Evolutionary conservation across 2,329 filamentous ascomycete genomes (phyloP).

Genomic region (Juglanconis oblonga): DNA sequence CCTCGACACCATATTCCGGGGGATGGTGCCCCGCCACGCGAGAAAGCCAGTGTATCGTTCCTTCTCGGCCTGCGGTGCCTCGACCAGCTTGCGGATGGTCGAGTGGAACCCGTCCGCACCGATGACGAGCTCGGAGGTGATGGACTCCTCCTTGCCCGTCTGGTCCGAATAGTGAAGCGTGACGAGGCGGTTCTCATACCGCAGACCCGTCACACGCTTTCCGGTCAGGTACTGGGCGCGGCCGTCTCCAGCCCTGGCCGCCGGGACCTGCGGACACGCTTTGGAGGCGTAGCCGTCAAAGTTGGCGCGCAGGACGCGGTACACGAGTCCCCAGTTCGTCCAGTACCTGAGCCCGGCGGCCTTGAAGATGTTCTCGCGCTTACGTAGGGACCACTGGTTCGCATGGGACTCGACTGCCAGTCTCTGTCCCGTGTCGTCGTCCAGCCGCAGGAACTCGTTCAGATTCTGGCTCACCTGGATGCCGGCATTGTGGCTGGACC

Average conservation of each 20-base stretch:
- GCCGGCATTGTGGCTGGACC: constrained; percentile 39
- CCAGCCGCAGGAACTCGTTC: constrained; percentile 30
- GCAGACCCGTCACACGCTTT: constrained; percentile 21
- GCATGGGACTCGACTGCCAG: constrained; percentile 11
- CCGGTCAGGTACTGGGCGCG: constrained; percentile 22
- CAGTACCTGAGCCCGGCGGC: constrained; percentile 26
- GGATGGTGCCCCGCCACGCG: constrained; percentile 26
- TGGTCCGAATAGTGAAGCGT: constrained; percentile 24
- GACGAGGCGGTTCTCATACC: constrained; percentile 14
- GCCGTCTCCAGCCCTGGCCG: constrained; percentile 19
- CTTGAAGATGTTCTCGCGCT: constrained; percentile 9
- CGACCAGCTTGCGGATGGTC: constrained; percentile 25
- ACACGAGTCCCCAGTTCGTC: constrained; percentile 40
- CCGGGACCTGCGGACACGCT: constrained; percentile 23
- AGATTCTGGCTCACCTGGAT: constrained; percentile 34
- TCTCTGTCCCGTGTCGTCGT: constrained; percentile 29
- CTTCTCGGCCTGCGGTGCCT: constrained; percentile 11
- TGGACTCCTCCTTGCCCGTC: constrained; percentile 23
- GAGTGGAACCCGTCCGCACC: constrained; percentile 31
- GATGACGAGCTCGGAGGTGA: constrained; percentile 33
- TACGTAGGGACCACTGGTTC: constrained; percentile 18
- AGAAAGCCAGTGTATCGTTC: constrained; percentile 28
- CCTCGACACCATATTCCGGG: constrained; percentile 21
- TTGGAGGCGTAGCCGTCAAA: constrained; percentile 33
- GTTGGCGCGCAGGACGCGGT: constrained; percentile 36